Evolutionary conservation across 441 rosid genomes (phyloP).

Genomic region (Viola pubescens): DNA sequence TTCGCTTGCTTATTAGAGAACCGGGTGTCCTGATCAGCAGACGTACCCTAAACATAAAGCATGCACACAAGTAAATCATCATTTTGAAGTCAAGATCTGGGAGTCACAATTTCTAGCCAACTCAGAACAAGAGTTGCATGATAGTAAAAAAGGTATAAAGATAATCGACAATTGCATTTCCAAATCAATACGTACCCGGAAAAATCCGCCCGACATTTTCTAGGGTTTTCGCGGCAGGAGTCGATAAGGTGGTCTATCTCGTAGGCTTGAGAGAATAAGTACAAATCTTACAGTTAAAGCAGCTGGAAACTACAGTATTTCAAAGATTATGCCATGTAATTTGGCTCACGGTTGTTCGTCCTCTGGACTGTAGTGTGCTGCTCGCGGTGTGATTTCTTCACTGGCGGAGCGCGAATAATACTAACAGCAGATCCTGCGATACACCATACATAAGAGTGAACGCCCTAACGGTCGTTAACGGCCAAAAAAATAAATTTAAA

Average conservation of each 20-base stretch:
- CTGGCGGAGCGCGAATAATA: too few species aligned
- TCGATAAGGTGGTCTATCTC: background rate
- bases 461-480: too few species aligned
- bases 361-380: too few species aligned
- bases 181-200: constrained; percentile 41
- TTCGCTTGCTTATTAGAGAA: constrained; percentile 98
- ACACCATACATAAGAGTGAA: too few species aligned
- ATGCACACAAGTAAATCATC: background rate
- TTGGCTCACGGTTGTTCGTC: too few species aligned
- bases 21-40: constrained; percentile 97
- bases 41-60: constrained; percentile 59
- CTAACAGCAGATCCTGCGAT: too few species aligned
- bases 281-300: background rate
- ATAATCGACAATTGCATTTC: background rate
- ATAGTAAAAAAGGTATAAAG: background rate
- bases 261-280: background rate
- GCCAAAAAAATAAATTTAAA: too few species aligned
- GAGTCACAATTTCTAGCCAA: constrained; percentile 10
- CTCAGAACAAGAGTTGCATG: background rate
- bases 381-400: too few species aligned
- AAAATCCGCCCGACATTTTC: constrained; percentile 91
- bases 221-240: constrained; percentile 32
- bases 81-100: constrained; percentile 16
- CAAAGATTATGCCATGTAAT: background rate
- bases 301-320: background rate